Evolutionary conservation across 2,329 filamentous ascomycete species (phyloP), one percentile per base, ranked within the genome.

Genomic region (Aspergillus sergii): DNA sequence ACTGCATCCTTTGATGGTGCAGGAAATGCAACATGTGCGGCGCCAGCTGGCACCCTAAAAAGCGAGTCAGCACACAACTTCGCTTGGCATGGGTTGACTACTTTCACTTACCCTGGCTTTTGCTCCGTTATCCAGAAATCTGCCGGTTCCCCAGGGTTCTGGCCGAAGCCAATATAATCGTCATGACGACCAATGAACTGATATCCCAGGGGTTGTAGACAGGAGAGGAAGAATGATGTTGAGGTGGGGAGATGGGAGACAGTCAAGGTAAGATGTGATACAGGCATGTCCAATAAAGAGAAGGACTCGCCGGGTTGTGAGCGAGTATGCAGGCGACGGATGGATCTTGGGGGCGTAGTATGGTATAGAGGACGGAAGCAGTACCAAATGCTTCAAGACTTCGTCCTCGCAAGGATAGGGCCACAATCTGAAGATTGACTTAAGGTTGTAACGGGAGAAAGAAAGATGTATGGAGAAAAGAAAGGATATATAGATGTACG

Each of bases 221-320:
- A 85, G 66, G 91, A 86, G 26, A 93, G 86, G 78, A 93, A 96
- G 82, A 96, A 96, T 9, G 92, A 95, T 57, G 90, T 88, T 4
- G 93, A 91, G 41, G 89, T 88, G 60, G 92, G 87, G 59, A 96
- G 87, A 77, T 94, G 89, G 64, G 88, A 89, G 73, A 96, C 93
- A 43, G 86, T 88, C 65, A 89, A 81, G 64, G 86, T 87, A 64
- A 89, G 82, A 73, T 88, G 86, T 50, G 86, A 86, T 69, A 88
- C 78, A 62, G 87, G 86, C 87, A 89, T 89, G 60, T 51, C 53
- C 30, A 45, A 51, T 50, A 30, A 54, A 39, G 26, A 28, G 63
- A 48, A 56, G 55, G 55, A 63, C 55, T 66, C 59, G 65, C 65
- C 59, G 64, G 55, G 64, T 59, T 36, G 10, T 21, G 62, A 64